Evolutionary conservation across 1,284 basidiomycete species (phyloP).

Genomic region (Ceratobasidium sp.): DNA sequence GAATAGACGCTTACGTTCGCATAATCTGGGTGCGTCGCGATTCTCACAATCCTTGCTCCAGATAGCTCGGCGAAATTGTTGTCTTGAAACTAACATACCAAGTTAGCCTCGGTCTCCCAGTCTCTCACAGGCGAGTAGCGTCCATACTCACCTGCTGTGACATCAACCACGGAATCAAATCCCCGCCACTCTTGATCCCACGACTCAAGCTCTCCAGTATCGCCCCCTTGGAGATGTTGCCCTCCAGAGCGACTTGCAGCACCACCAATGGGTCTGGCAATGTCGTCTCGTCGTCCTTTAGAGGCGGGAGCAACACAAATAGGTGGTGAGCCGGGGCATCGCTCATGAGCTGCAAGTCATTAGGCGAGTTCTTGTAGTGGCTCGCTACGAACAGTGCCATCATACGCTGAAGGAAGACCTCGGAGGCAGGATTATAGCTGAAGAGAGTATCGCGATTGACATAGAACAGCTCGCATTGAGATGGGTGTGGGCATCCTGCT

Average conservation of each 20-base stretch:
- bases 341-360: slow-evolving; percentile 95
- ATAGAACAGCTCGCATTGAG: slow-evolving; percentile 93
- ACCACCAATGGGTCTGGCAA: slow-evolving; percentile 96
- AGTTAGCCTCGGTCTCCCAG: slow-evolving; percentile 21
- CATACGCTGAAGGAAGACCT: slow-evolving; percentile 97
- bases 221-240: slow-evolving; percentile 87
- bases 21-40: slow-evolving; percentile 98
- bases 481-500: slow-evolving; percentile 92
- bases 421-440: slow-evolving; percentile 96
- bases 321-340: slow-evolving; percentile 98
- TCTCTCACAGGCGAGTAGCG: background rate
- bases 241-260: slow-evolving; percentile 95
- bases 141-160: slow-evolving; percentile 75
- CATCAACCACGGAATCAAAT: slow-evolving; percentile 98
- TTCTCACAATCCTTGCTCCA: slow-evolving; percentile 91
- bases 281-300: slow-evolving; percentile 86
- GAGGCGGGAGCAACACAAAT: slow-evolving; percentile 93
- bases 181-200: slow-evolving; percentile 88
- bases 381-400: slow-evolving; percentile 97
- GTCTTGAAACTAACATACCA: slow-evolving; percentile 84
- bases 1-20: slow-evolving; percentile 82
- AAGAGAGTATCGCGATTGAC: slow-evolving; percentile 97
- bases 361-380: slow-evolving; percentile 99
- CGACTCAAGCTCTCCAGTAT: slow-evolving; percentile 89
- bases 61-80: slow-evolving; percentile 92